phyloP scores from a whole-genome alignment of 106 monocot genomes.

The Chionographis japonica region DNA sequence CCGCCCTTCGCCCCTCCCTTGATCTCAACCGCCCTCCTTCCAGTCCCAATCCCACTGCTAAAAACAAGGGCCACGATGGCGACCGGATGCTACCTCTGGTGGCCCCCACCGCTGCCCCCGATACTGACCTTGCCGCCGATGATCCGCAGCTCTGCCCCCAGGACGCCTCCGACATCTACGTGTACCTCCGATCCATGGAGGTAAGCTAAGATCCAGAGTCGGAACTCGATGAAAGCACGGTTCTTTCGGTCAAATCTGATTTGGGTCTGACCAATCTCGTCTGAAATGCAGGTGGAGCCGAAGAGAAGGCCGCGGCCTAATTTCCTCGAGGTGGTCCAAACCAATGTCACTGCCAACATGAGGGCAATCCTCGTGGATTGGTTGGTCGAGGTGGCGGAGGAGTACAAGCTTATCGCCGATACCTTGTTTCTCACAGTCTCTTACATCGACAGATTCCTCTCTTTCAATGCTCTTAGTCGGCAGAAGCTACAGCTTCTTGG shows the following conservation, averaged over 20 bases:
- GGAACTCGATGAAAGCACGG: background rate
- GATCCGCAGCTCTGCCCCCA: no score
- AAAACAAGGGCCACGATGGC: no score
- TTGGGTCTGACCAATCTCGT: background rate
- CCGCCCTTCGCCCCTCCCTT: no score
- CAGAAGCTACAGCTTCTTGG: constrained; percentile 80
- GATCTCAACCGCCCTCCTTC: no score
- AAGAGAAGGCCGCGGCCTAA: background rate
- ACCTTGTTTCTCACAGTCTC: constrained; percentile 42
- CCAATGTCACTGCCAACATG: constrained; percentile 22
- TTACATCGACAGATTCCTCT: constrained; percentile 41
- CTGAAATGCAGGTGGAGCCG: background rate
- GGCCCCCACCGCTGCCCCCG: no score
- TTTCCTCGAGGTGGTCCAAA: background rate
- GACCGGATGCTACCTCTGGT: no score
- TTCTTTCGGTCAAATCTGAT: background rate
- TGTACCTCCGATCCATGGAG: no score
- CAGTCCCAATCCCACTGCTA: no score
- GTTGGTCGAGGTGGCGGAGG: constrained; percentile 14
- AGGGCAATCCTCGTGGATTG: constrained; percentile 12
- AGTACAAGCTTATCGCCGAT: background rate
- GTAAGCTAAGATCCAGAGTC: no score
- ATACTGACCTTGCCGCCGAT: no score
- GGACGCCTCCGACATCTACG: no score
- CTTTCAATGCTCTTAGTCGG: constrained; percentile 28